Conservation (phyloP, 805 yeast genomes). For the Yarrowia sp. region DNA sequence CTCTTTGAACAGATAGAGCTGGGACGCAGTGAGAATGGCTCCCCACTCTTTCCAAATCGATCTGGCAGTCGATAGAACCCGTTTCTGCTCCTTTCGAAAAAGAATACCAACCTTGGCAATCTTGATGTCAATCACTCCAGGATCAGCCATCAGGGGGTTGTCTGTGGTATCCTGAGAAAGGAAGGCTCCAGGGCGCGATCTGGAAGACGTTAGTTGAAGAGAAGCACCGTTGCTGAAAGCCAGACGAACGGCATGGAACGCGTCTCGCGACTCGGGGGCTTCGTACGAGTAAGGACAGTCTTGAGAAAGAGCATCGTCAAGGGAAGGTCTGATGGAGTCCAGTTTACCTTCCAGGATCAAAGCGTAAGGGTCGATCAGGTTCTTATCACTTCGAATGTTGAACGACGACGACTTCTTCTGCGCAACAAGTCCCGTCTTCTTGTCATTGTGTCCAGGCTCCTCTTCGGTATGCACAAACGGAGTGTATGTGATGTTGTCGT, state of each 20-base stretch:
- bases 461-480: constrained; percentile 62
- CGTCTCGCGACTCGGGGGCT: constrained; percentile 43
- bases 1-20: constrained; percentile 53
- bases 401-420: constrained; percentile 41
- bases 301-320: constrained; percentile 44
- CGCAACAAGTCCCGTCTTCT: neutral
- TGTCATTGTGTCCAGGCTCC: constrained; percentile 40
- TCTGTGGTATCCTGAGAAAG: constrained; percentile 44
- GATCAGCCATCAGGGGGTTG: constrained; percentile 46
- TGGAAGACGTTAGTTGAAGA: constrained; percentile 51
- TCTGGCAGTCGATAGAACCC: constrained; percentile 46
- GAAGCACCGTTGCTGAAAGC: constrained; percentile 48
- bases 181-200: constrained; percentile 52
- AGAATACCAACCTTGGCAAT: constrained; percentile 53
- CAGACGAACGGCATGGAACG: constrained; percentile 45
- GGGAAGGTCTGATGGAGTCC: constrained; percentile 49
- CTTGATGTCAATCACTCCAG: constrained; percentile 52
- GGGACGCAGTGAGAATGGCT: constrained; percentile 53
- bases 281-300: constrained; percentile 48
- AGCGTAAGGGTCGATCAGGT: constrained; percentile 51
- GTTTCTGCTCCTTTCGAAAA: constrained; percentile 49
- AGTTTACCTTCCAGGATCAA: constrained; percentile 50
- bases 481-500: constrained; percentile 68
- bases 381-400: constrained; percentile 42
- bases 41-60: constrained; percentile 54